phyloP scores from a whole-genome alignment of 495 filamentous ascomycete species.

The Trichoderma parareesei region DNA sequence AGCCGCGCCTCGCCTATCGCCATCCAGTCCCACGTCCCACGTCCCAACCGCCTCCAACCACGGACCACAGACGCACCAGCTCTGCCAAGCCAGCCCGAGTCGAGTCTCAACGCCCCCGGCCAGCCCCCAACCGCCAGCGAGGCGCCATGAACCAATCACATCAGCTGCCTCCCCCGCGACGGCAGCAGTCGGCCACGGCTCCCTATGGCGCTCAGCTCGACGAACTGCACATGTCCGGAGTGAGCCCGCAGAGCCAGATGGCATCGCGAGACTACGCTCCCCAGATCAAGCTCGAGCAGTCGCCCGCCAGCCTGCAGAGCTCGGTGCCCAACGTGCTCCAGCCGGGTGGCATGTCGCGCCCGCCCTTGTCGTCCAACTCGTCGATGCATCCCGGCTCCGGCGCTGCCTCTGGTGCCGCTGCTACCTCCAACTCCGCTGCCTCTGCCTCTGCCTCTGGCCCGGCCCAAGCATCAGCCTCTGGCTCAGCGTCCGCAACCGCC shows the following conservation, averaged over 20 bases:
- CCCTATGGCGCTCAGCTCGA: slow-evolving; percentile 46
- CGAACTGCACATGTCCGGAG: slow-evolving; percentile 68
- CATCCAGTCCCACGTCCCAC: background rate
- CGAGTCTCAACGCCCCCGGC: background rate
- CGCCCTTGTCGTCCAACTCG: slow-evolving; percentile 56
- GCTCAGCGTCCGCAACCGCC: slow-evolving; percentile 25
- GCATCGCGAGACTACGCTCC: slow-evolving; percentile 51
- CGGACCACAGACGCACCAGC: background rate
- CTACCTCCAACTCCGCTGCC: too few species aligned
- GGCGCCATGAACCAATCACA: slow-evolving; percentile 44
- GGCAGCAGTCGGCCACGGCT: slow-evolving; percentile 25
- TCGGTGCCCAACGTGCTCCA: slow-evolving; percentile 65
- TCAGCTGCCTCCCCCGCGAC: slow-evolving; percentile 34
- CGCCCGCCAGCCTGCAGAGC: slow-evolving; percentile 26
- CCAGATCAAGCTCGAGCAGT: slow-evolving; percentile 28
- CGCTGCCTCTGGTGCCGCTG: slow-evolving; percentile 14
- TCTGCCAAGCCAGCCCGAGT: background rate
- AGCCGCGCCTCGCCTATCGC: background rate
- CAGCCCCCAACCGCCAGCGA: background rate
- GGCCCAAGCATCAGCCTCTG: background rate
- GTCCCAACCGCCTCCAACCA: background rate
- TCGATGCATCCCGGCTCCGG: slow-evolving; percentile 33
- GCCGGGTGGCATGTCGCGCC: slow-evolving; percentile 45
- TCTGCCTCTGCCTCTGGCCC: slow-evolving; percentile 15
- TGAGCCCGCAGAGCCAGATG: slow-evolving; percentile 26